Conservation (phyloP, 768 basidiomycete species). For the Cystobasidium tubakii region DNA sequence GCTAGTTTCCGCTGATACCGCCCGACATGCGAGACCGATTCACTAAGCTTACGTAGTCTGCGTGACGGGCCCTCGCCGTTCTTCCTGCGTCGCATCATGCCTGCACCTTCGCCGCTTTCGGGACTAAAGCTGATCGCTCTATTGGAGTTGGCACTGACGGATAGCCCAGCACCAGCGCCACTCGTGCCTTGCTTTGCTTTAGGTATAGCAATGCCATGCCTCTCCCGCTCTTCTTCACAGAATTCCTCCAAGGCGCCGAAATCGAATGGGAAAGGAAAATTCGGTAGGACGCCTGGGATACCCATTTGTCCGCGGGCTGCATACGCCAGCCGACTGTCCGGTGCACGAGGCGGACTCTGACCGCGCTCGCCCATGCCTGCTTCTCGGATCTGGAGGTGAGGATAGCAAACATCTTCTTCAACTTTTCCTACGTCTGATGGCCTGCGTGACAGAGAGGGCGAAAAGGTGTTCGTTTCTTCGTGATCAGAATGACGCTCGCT, state of each 20-base stretch:
- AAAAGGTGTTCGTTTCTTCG: constrained; percentile 30
- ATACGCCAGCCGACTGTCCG: constrained; percentile 18
- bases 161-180: constrained; percentile 15
- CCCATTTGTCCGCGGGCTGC: constrained; percentile 29
- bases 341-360: constrained; percentile 18
- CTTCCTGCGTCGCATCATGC: constrained; percentile 42
- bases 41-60: constrained; percentile 79
- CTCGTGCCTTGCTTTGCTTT: constrained; percentile 13
- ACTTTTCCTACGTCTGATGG: constrained; percentile 41
- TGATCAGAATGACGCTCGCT: constrained; percentile 11
- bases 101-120: constrained; percentile 37
- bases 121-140: constrained; percentile 42
- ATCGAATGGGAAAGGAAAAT: constrained; percentile 61
- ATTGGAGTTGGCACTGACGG: constrained; percentile 11
- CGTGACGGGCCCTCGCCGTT: constrained; percentile 48
- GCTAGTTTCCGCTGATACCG: constrained; percentile 71
- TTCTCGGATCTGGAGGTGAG: constrained; percentile 37
- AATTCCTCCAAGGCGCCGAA: constrained; percentile 72
- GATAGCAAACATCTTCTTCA: constrained; percentile 47
- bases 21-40: constrained; percentile 57
- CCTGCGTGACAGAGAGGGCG: constrained; percentile 41
- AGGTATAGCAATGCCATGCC: constrained; percentile 58
- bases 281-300: constrained; percentile 44
- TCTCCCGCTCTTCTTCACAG: constrained; percentile 63
- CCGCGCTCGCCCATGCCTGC: constrained; percentile 10